A percentile compares a stretch with the other conserved stretches of the same genome.
Evolutionary conservation across 1,139 yeast genomes (phyloP).

Genomic region (Magnusiomyces suaveolens): DNA sequence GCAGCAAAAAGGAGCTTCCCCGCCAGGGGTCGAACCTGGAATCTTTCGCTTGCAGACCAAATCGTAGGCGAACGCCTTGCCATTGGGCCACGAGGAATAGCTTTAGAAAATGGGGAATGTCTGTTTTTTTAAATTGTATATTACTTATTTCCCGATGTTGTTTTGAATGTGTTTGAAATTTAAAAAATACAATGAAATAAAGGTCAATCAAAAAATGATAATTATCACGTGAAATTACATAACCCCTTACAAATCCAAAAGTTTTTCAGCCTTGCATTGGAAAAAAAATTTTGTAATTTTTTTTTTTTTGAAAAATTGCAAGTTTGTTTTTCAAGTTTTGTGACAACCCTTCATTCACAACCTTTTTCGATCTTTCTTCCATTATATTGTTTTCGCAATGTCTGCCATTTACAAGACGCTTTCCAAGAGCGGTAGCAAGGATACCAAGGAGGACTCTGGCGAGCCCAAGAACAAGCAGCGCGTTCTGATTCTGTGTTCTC

Average conservation of each 20-base stretch:
- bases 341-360: too few relatives aligned
- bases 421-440: conserved; percentile 35
- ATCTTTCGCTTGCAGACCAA: too few relatives aligned
- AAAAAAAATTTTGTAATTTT: background rate
- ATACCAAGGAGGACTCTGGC: conserved; percentile 32
- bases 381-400: conserved; percentile 31
- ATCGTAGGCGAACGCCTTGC: too few relatives aligned
- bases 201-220: background rate
- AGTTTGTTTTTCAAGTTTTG: background rate
- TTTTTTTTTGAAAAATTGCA: background rate
- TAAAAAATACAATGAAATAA: too few relatives aligned
- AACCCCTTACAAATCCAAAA: background rate
- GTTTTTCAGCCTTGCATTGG: background rate
- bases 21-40: too few relatives aligned
- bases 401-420: conserved; percentile 63
- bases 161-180: too few relatives aligned
- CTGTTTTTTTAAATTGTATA: too few relatives aligned
- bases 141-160: too few relatives aligned
- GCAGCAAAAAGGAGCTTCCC: too few relatives aligned
- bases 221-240: background rate
- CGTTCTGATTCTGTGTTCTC: conserved; percentile 77
- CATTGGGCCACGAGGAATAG: too few relatives aligned
- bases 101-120: too few relatives aligned
- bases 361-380: too few relatives aligned
- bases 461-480: conserved; percentile 32